Evolutionary conservation across 192 early-diverging fungal species (phyloP).

Genomic region (Backusella tarrabulga): DNA sequence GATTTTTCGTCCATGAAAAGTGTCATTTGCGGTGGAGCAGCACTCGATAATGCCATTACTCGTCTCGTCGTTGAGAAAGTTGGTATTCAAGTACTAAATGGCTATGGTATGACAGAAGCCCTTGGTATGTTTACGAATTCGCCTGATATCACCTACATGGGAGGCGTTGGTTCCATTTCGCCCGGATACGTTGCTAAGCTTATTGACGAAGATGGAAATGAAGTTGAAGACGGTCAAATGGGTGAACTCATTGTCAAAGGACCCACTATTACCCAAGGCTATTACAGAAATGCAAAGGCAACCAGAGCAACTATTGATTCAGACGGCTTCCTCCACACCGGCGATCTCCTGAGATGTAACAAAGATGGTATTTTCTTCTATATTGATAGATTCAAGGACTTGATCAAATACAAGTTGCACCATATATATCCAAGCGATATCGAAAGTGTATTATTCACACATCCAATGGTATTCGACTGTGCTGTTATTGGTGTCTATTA

Average conservation of each 20-base stretch:
- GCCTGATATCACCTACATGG: neutral
- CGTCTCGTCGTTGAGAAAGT: neutral
- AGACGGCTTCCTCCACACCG: neutral
- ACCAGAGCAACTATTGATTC: neutral
- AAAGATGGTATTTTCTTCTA: neutral
- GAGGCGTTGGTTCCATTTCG: constrained; percentile 38
- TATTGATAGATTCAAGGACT: neutral
- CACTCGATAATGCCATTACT: neutral
- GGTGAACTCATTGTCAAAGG: neutral
- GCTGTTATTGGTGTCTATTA: neutral
- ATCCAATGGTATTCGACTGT: neutral
- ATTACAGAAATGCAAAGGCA: neutral
- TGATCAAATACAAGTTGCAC: neutral
- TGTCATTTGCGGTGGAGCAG: neutral
- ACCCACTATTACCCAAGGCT: neutral
- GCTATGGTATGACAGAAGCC: neutral
- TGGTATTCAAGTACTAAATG: neutral
- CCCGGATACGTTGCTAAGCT: constrained; percentile 38
- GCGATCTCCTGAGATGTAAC: neutral
- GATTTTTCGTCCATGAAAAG: neutral
- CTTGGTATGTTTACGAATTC: neutral
- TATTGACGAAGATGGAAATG: constrained; percentile 44
- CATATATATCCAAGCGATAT: neutral
- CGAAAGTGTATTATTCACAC: neutral
- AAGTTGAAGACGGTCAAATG: constrained; percentile 29